Base-by-base conservation (phyloP, 768 basidiomycete genomes). In the Polyporus arcularius region DNA sequence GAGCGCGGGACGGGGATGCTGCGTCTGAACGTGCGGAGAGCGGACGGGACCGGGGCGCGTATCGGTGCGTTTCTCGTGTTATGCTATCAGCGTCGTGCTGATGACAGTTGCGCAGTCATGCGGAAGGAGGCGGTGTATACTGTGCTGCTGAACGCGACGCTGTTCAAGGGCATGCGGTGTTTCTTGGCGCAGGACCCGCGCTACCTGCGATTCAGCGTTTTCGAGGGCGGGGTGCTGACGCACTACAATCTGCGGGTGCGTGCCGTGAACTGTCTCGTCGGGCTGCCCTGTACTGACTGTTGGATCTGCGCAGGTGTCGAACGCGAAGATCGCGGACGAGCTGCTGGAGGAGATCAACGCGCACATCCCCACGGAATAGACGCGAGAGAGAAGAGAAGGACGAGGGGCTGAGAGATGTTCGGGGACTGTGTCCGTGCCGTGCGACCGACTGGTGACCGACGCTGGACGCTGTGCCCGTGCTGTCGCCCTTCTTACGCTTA, bases 71-170 rank as follows among this genome's bases (percentile, higher is more conserved):
- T 57, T 41, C 61, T 63, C 46, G 40, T 18, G 53, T 14, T 45
- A 11, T 38, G 28, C 26, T 15, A 46, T 28, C 35, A 14, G 35
- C n/a, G n/a, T 50, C 21, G 18, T 55, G 42, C 61, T 68, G 46
- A 71, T 31, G 40, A 32, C 51, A 51, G 53, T 15, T 12, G 53
- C 28, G 51, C 65, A 92, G 91, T 93, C 18, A 92, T 93, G 90
- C 83, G 91, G 62, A 92, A 92, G 71, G 91, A 93, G 67, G 91
- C 90, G 0, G 90, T 92, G 18, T 88, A 85, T 70, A 80, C 88
- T 2, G 72, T 92, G 54, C 69, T 93, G 58, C 77, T 93, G 46
- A 93, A 93, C 66, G 83, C 87, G 51, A 84, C 87, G 49, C 76
- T 93, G 54, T 93, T 92, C 79, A 77, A 78, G 66, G 91, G 91